Conservation (phyloP, 345 rosid species). For the Heritiera fomes region DNA sequence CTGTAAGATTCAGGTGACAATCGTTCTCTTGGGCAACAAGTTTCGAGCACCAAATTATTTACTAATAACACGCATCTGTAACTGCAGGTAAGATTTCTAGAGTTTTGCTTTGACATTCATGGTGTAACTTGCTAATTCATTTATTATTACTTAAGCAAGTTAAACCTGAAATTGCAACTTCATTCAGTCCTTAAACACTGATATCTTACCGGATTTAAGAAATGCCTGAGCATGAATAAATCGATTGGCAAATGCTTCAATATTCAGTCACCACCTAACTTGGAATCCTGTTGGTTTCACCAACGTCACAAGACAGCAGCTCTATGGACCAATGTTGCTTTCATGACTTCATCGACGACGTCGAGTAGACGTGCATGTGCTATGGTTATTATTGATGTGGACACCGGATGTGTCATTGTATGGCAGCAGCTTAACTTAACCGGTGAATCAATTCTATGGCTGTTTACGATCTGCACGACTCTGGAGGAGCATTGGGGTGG, state of each 20-base stretch:
- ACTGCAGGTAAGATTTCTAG: background rate
- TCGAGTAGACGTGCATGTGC: background rate
- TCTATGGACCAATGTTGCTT: background rate
- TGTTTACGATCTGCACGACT: background rate
- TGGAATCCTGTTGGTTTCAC: conserved; percentile 7
- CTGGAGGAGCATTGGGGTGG: background rate
- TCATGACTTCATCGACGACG: background rate
- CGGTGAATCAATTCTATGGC: background rate
- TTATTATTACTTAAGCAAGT: background rate
- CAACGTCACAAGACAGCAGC: conserved; percentile 4
- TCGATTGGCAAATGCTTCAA: background rate
- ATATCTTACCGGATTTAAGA: background rate
- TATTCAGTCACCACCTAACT: background rate
- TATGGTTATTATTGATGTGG: background rate
- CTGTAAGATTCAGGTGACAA: background rate
- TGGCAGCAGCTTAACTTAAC: background rate
- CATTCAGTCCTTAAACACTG: background rate
- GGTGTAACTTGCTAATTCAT: background rate
- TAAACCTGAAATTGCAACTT: background rate
- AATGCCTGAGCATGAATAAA: background rate
- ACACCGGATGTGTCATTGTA: background rate
- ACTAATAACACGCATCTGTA: background rate
- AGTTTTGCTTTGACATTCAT: background rate
- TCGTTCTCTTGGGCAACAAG: background rate
- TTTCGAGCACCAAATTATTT: background rate